Percentiles rank a stretch among this genome's conserved stretches.
phyloP scores from a whole-genome alignment of 495 filamentous ascomycete genomes.

The Neohortaea acidophila region DNA sequence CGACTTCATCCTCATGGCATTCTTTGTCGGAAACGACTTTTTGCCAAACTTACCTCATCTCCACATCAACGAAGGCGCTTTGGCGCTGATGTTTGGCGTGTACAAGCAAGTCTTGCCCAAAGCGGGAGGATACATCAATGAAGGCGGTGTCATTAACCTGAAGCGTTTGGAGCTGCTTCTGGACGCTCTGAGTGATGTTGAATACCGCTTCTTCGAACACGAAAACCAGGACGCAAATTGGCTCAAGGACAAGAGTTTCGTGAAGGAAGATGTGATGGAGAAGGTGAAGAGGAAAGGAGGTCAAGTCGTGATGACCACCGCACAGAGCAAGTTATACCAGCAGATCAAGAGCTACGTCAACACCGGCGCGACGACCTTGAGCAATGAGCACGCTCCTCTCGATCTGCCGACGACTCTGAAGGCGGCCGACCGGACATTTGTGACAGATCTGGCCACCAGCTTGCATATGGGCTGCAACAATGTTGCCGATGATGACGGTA shows the following conservation, averaged over 20 bases:
- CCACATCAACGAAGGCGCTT: conserved; percentile 95
- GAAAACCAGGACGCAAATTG: conserved; percentile 80
- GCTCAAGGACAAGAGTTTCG: conserved; percentile 70
- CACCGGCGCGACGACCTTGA: conserved; percentile 33
- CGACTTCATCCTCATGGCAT: conserved; percentile 98
- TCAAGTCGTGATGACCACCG: conserved; percentile 59
- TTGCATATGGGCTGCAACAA: conserved; percentile 73
- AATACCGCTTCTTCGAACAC: conserved; percentile 79
- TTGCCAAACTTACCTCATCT: conserved; percentile 89
- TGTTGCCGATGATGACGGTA: conserved; percentile 58
- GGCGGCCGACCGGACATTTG: conserved; percentile 80
- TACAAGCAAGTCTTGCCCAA: conserved; percentile 84
- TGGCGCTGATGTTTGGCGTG: conserved; percentile 90
- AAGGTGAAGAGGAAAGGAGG: conserved; percentile 44
- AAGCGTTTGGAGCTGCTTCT: conserved; percentile 62
- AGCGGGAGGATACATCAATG: conserved; percentile 92
- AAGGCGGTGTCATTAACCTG: conserved; percentile 79
- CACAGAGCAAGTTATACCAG: conserved; percentile 69
- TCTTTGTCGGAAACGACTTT: conserved; percentile 99
- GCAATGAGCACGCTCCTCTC: conserved; percentile 34
- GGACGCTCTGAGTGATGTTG: conserved; percentile 67
- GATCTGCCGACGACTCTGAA: conserved; percentile 61
- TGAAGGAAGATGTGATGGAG: conserved; percentile 44
- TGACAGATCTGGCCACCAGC: conserved; percentile 71
- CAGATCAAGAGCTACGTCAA: conserved; percentile 67